These are phyloP conservation scores for Penicillium concentricum DNA, from an alignment of 2,329 filamentous ascomycete genomes.

Conservation along the genomic window DNA sequence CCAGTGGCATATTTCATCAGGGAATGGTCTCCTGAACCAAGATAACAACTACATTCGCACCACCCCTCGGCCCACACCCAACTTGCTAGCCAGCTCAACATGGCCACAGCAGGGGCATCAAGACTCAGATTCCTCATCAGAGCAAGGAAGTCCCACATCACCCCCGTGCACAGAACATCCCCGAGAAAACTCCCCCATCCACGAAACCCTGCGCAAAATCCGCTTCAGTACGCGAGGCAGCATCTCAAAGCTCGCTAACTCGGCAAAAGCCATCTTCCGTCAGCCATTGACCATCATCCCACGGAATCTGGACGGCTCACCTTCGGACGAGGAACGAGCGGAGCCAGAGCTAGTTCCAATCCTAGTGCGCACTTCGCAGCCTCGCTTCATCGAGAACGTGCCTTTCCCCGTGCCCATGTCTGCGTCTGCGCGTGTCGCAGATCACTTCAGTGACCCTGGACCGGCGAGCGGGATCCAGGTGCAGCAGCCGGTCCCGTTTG, in stretches of 20 bases:
- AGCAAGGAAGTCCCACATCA: background rate
- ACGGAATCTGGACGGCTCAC: background rate
- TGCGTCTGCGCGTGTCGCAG: background rate
- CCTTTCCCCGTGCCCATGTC: background rate
- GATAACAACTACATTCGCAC: background rate
- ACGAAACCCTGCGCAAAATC: conserved; percentile 10
- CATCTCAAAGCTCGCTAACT: conserved; percentile 1
- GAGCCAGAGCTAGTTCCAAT: background rate
- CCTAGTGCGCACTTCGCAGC: background rate
- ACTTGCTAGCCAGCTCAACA: background rate
- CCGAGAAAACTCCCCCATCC: conserved; percentile 1
- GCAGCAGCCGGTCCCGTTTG: background rate
- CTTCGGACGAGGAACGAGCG: background rate
- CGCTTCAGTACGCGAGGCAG: conserved; percentile 1
- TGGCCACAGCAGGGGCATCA: background rate
- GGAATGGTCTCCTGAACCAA: conserved; percentile 1
- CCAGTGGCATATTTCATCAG: background rate
- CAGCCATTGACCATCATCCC: background rate
- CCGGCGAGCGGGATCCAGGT: background rate
- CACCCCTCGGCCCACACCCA: background rate
- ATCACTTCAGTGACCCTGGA: conserved; percentile 9
- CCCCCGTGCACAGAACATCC: background rate
- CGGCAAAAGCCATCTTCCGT: background rate
- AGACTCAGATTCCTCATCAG: background rate
- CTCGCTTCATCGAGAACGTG: background rate